Conservation (phyloP, 768 basidiomycete genomes). For the Tubosaeta sp. region DNA sequence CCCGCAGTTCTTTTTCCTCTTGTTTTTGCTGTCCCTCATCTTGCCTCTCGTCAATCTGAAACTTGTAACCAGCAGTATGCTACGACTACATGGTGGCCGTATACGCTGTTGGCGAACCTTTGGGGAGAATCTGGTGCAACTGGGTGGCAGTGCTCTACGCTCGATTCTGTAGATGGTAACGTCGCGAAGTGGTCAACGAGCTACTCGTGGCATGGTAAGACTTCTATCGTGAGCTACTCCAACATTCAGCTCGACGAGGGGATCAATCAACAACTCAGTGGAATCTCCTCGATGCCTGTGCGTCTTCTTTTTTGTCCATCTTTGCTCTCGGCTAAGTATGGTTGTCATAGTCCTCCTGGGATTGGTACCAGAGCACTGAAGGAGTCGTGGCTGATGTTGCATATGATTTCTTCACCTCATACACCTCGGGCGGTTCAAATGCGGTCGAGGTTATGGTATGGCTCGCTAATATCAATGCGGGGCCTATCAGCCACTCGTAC, state of each 20-base stretch:
- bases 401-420: constrained; percentile 62
- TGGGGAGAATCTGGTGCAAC: constrained; percentile 38
- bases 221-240: constrained; percentile 57
- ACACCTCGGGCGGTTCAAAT: constrained; percentile 43
- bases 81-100: constrained; percentile 38
- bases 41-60: neutral
- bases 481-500: constrained; percentile 54
- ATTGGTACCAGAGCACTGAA: constrained; percentile 46
- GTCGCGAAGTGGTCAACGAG: constrained; percentile 48
- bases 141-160: constrained; percentile 48
- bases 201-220: constrained; percentile 53
- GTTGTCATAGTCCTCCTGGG: constrained; percentile 45
- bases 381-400: constrained; percentile 53
- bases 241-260: constrained; percentile 50
- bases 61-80: constrained; percentile 55
- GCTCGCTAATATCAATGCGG: constrained; percentile 55
- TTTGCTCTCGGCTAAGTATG: neutral
- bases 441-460: constrained; percentile 58
- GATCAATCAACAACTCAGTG: constrained; percentile 50
- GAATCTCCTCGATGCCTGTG: constrained; percentile 55
- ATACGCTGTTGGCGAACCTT: constrained; percentile 50
- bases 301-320: constrained; percentile 11
- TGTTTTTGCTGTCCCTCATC: constrained; percentile 10
- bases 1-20: constrained; percentile 20
- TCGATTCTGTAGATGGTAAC: constrained; percentile 40